Conservation (phyloP, 345 rosid species). For the Dipteronia sinensis region DNA sequence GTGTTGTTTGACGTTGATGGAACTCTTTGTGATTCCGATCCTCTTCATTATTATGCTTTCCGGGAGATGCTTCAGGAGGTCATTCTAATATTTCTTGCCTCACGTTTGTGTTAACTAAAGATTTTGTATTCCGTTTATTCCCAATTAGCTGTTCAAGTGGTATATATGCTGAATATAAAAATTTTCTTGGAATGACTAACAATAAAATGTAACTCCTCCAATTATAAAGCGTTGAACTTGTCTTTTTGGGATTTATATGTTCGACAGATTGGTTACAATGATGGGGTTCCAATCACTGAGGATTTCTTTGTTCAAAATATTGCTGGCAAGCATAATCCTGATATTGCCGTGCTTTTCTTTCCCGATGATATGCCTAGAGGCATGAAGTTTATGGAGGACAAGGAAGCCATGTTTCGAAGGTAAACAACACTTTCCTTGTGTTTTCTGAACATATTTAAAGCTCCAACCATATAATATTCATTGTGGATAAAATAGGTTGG, state of each 20-base stretch:
- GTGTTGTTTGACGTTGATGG: conserved; percentile 94
- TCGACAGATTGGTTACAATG: conserved; percentile 79
- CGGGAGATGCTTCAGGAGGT: conserved; percentile 79
- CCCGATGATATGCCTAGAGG: conserved; percentile 73
- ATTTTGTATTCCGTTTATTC: background rate
- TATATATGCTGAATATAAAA: background rate
- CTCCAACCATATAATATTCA: conserved; percentile 1
- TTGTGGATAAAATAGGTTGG: conserved; percentile 52
- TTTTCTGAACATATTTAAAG: background rate
- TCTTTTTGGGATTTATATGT: background rate
- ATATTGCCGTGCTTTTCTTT: conserved; percentile 65
- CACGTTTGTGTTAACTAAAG: background rate
- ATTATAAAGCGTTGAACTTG: background rate
- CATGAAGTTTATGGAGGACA: conserved; percentile 60
- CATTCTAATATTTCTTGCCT: background rate
- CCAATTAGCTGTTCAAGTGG: background rate
- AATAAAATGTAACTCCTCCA: background rate
- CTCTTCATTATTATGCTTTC: conserved; percentile 71
- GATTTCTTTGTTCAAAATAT: conserved; percentile 64
- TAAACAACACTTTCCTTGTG: conserved; percentile 22
- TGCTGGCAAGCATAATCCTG: conserved; percentile 81
- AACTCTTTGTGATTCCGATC: conserved; percentile 96
- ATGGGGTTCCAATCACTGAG: conserved; percentile 85
- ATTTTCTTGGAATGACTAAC: background rate
- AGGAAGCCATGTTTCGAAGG: conserved; percentile 85